Evolutionary conservation across 2,329 filamentous ascomycete genomes (phyloP).

Genomic region (Pseudogymnoascus sp.): DNA sequence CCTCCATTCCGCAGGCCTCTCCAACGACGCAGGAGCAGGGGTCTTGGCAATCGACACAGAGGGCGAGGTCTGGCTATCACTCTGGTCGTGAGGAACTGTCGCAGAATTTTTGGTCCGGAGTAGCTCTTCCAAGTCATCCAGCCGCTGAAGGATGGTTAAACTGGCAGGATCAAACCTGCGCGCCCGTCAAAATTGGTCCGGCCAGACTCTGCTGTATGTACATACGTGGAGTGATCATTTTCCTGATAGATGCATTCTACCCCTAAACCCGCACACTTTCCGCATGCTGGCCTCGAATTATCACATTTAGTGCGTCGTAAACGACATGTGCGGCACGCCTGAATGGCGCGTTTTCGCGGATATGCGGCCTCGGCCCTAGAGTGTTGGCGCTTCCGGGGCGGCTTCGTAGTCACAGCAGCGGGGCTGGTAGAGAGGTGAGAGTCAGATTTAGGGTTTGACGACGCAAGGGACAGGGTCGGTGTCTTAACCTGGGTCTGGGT

Average conservation of each 20-base stretch:
- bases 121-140: constrained; percentile 16
- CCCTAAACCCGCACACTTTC: constrained; percentile 27
- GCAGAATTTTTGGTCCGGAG: constrained; percentile 9
- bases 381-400: constrained; percentile 1
- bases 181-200: background rate
- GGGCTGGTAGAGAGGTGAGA: background rate
- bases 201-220: background rate
- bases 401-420: constrained; percentile 3
- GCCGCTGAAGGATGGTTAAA: constrained; percentile 15
- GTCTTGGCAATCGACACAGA: background rate
- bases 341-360: constrained; percentile 28
- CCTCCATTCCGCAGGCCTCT: constrained; percentile 5
- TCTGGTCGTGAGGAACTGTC: background rate
- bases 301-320: constrained; percentile 29
- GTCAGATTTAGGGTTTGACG: background rate
- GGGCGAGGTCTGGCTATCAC: background rate
- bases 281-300: constrained; percentile 28
- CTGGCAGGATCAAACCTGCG: constrained; percentile 16
- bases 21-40: background rate
- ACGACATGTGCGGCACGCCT: constrained; percentile 29
- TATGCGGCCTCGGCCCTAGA: constrained; percentile 2
- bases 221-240: constrained; percentile 15
- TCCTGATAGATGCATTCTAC: constrained; percentile 26
- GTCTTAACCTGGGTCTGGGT: background rate
- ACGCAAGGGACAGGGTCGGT: background rate